Conservation (phyloP, 208 protist species). For the Trypanosoma theileri region DNA sequence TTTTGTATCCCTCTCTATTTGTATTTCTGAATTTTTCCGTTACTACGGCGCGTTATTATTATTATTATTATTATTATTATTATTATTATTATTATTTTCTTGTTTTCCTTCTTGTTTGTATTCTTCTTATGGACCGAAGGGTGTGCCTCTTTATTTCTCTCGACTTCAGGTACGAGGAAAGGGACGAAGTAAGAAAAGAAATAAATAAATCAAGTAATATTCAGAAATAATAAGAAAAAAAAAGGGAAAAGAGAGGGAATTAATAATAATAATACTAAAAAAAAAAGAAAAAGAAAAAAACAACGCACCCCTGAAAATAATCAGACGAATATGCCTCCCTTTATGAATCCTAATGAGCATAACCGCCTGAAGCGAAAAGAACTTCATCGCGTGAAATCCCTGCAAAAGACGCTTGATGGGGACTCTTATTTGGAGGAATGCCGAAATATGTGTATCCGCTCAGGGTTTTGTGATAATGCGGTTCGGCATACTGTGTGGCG, state of each 20-base stretch:
- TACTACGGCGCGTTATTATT: background rate
- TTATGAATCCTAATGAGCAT: slow-evolving; percentile 1
- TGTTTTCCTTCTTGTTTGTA: background rate
- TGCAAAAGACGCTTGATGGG: background rate
- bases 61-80: slow-evolving; percentile 2
- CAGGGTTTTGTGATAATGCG: slow-evolving; percentile 38
- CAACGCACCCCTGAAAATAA: background rate
- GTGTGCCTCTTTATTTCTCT: background rate
- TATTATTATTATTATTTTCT: slow-evolving; percentile 6
- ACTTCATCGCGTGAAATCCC: slow-evolving; percentile 6
- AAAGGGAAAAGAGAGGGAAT: no score
- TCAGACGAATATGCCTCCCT: background rate
- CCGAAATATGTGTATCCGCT: slow-evolving; percentile 28
- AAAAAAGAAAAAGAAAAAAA: no score
- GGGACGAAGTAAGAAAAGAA: no score
- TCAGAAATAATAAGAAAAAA: no score
- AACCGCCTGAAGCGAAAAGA: slow-evolving; percentile 15
- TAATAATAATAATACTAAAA: no score
- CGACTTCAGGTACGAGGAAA: no score
- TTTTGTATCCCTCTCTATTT: no score
- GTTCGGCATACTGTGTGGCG: slow-evolving; percentile 60
- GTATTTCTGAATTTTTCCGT: no score
- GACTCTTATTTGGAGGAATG: slow-evolving; percentile 47
- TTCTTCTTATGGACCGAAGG: background rate
- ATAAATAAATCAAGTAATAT: no score